Conservation (phyloP, 192 early-diverging fungal species). For the Rhizophagus sp. region DNA sequence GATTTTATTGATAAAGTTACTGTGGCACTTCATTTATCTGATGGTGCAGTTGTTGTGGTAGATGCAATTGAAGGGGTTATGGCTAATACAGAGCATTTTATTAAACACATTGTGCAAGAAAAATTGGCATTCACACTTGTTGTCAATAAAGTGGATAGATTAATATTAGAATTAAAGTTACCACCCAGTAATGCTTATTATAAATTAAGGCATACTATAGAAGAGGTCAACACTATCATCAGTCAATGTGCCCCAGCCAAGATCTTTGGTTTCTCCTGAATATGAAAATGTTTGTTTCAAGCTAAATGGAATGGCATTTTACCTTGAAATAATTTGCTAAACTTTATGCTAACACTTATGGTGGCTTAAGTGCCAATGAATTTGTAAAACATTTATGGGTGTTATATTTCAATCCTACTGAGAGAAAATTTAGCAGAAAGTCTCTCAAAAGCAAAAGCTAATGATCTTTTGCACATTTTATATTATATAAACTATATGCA, state of each 20-base stretch:
- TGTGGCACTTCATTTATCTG: conserved; percentile 80
- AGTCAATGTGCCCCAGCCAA: conserved; percentile 41
- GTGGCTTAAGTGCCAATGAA: conserved; percentile 68
- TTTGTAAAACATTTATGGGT: conserved; percentile 95
- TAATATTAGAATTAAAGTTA: conserved; percentile 94
- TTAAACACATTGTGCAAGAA: conserved; percentile 79
- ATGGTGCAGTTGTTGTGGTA: conserved; percentile 91
- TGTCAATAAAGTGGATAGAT: conserved; percentile 97
- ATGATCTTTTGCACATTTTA: conserved; percentile 95
- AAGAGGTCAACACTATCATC: conserved; percentile 91
- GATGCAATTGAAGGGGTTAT: conserved; percentile 97
- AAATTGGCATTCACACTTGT: conserved; percentile 80
- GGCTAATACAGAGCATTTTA: conserved; percentile 87
- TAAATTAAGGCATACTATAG: conserved; percentile 93
- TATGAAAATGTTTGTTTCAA: conserved; percentile 93
- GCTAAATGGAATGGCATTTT: conserved; percentile 91
- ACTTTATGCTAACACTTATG: conserved; percentile 82
- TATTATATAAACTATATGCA: conserved; percentile 91
- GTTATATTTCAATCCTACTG: conserved; percentile 85
- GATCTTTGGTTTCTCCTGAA: conserved; percentile 86
- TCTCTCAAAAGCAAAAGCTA: conserved; percentile 54
- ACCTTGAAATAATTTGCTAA: conserved; percentile 90
- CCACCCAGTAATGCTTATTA: conserved; percentile 97
- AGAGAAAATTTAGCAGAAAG: conserved; percentile 79
- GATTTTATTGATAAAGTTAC: conserved; percentile 94